A percentile compares a stretch with the other conserved stretches of the same genome.
phyloP scores from a whole-genome alignment of 768 basidiomycete genomes.

The Russula griseocarnosa region DNA sequence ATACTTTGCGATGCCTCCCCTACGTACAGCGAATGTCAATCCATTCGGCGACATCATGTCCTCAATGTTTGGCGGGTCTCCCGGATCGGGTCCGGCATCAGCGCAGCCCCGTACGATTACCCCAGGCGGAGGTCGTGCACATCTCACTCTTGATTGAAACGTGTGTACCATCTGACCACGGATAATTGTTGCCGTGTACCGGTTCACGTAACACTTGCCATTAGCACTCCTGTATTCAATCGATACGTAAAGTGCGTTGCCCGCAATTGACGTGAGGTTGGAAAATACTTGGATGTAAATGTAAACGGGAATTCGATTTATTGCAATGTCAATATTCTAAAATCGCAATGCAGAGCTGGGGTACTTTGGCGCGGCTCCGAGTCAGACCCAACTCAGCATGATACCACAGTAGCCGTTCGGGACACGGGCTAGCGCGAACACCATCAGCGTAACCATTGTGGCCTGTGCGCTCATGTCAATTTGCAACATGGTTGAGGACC shows the following conservation, averaged over 20 bases:
- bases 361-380: too few species aligned
- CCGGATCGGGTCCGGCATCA: constrained; percentile 13
- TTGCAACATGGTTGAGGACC: too few species aligned
- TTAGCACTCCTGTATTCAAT: neutral
- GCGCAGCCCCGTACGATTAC: constrained; percentile 15
- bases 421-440: too few species aligned
- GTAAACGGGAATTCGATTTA: neutral
- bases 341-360: too few species aligned
- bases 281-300: neutral
- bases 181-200: neutral
- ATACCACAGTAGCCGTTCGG: too few species aligned
- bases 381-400: too few species aligned
- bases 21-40: constrained; percentile 65
- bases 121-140: constrained; percentile 1
- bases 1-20: constrained; percentile 86
- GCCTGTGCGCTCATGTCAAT: too few species aligned
- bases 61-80: constrained; percentile 73
- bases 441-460: too few species aligned
- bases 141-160: constrained; percentile 14
- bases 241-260: neutral
- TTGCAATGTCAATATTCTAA: neutral
- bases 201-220: neutral
- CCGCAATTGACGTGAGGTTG: neutral
- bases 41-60: constrained; percentile 88
- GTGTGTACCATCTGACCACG: neutral